A percentile compares a stretch with the other conserved stretches of the same genome.
phyloP scores from a whole-genome alignment of 306 rosid genomes.

The Comarum palustre region DNA sequence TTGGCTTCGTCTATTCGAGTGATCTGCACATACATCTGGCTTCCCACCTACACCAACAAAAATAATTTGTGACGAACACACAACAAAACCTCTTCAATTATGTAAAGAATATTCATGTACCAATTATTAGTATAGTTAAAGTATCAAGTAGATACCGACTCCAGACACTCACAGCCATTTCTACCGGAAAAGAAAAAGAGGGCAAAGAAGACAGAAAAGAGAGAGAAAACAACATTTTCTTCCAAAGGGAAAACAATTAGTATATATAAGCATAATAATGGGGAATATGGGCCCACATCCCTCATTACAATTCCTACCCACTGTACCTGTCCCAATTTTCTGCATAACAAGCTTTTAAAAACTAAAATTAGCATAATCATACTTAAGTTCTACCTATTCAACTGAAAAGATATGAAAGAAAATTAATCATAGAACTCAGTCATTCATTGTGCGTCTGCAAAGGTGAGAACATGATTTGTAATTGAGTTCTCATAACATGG shows the following conservation, averaged over 20 bases:
- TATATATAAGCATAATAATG: neutral
- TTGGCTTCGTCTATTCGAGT: slow-evolving; percentile 70
- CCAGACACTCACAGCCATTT: neutral
- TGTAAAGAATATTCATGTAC: neutral
- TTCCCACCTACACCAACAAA: slow-evolving; percentile 65
- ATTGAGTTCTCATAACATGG: neutral
- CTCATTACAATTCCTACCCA: neutral
- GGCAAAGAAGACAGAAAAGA: neutral
- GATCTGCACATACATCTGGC: slow-evolving; percentile 54
- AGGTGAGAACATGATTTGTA: neutral
- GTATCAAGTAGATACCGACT: neutral
- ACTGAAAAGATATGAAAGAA: neutral
- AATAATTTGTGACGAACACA: slow-evolving; percentile 22
- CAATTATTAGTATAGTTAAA: neutral
- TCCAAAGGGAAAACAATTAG: neutral
- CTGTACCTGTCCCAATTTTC: neutral
- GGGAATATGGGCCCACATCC: neutral
- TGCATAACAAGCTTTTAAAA: neutral
- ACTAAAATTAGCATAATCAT: too few species aligned
- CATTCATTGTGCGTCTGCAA: neutral
- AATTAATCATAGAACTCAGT: neutral
- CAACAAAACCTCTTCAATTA: neutral
- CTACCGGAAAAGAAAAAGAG: neutral
- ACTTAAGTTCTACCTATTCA: neutral
- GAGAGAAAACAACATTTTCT: neutral